phyloP scores from a whole-genome alignment of 2,329 filamentous ascomycete genomes.

The Ophiostoma triangulosporum region DNA sequence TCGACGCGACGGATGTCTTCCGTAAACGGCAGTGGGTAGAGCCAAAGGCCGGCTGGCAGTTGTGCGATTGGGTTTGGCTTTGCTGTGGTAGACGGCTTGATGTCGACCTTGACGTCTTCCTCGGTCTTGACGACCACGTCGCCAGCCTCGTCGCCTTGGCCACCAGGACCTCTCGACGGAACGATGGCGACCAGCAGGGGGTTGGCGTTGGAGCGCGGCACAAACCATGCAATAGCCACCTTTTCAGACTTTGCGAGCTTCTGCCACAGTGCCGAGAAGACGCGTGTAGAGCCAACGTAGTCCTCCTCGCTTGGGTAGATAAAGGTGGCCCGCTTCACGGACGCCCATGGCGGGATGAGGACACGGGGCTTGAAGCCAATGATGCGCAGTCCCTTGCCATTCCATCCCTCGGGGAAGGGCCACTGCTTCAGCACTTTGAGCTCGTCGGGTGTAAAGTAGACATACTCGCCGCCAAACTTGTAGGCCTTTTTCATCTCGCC shows the following conservation, averaged over 20 bases:
- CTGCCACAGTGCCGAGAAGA: slow-evolving; percentile 81
- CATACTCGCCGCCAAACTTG: slow-evolving; percentile 85
- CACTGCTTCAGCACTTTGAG: slow-evolving; percentile 55
- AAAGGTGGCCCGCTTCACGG: slow-evolving; percentile 74
- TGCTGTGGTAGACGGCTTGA: slow-evolving; percentile 19
- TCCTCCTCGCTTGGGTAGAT: slow-evolving; percentile 89
- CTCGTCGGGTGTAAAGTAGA: slow-evolving; percentile 77
- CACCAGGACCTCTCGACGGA: slow-evolving; percentile 38
- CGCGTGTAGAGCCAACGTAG: slow-evolving; percentile 79
- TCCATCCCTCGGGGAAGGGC: slow-evolving; percentile 38
- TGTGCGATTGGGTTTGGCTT: slow-evolving; percentile 51
- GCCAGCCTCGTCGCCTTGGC: slow-evolving; percentile 16
- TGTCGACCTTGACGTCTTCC: not conserved
- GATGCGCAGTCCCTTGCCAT: slow-evolving; percentile 69
- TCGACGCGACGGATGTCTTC: slow-evolving; percentile 77
- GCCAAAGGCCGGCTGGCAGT: slow-evolving; percentile 75
- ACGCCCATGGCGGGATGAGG: slow-evolving; percentile 68
- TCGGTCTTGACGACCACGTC: not conserved
- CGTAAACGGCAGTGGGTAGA: slow-evolving; percentile 74
- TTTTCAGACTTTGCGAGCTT: slow-evolving; percentile 71
- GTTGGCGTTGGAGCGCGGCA: slow-evolving; percentile 65
- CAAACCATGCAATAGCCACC: slow-evolving; percentile 79
- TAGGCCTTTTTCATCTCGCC: slow-evolving; percentile 79
- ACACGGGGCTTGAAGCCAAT: slow-evolving; percentile 84
- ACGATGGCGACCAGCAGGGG: slow-evolving; percentile 72